Base-by-base conservation (phyloP, 768 basidiomycete genomes). In the Hericium erinaceus region DNA sequence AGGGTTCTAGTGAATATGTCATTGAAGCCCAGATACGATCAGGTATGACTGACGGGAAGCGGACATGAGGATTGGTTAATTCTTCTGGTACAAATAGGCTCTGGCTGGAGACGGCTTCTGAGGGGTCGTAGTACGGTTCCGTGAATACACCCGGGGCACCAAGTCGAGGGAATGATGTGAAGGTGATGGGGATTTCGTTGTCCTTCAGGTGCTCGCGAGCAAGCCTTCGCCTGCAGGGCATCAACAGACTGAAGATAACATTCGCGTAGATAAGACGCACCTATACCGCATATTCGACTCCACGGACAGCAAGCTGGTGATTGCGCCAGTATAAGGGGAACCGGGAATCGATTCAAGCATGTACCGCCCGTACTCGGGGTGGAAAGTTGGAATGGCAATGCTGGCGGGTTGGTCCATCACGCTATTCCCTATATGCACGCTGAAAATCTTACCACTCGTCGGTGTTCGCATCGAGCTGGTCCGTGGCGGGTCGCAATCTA, bases 331-430 rank as follows among this genome's bases (percentile, higher is more conserved):
- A 73, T 98, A 98, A 2, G 97, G 97, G 52, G 86, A 84, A 2
- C 97, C 97, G 0, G 97, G 97, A 0, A 95, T 99, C 2, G 93
- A 93, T 70, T 99, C 97, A 54, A 99, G 80, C 97, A 99, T 99
- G 75, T 91, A 98, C 40, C 95, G 82, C 41, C 97, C 97, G 74
- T 98, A 99, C 72, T 99, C 97, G 16, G 95, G 95, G 68, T 98
- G 97, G 67, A 95, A 98, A 12, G 86, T 89, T 2, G 97, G 97
- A 48, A 38, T 55, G 9, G 51, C 10, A 15, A 62, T 52, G 12
- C 50, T 64, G 52, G 46, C 22, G 33, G 24, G 20, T 52, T 20
- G 39, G 12, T 15, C 39, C 46, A 26, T 50, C 55, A 61, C 26
- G 24, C 20, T 18, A 48, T 18, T 54, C 28, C 4, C 37, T 26